Conservation (phyloP, 257 asterid genomes). For the Forsythia viridissima region DNA sequence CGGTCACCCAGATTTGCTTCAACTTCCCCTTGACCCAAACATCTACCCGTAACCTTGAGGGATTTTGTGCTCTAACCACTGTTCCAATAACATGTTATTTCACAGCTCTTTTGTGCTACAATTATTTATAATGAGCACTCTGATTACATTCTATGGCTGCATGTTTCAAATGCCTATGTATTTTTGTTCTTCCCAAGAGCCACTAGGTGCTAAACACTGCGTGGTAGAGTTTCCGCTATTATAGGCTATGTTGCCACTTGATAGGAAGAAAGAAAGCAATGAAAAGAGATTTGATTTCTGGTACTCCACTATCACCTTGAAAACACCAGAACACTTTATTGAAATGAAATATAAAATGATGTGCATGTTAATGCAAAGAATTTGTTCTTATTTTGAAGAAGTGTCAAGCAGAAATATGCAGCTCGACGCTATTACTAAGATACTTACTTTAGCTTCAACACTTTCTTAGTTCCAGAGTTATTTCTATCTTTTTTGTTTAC, state of each 20-base stretch:
- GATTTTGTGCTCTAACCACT: background rate
- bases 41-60: background rate
- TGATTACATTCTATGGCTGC: background rate
- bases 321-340: background rate
- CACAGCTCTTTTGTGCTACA: background rate
- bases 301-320: background rate
- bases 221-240: background rate
- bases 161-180: background rate
- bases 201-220: background rate
- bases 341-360: background rate
- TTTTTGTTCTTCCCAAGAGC: background rate
- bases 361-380: background rate
- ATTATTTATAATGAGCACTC: background rate
- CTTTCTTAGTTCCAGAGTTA: background rate
- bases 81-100: background rate
- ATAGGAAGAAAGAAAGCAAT: background rate
- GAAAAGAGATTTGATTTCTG: background rate
- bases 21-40: background rate
- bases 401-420: background rate
- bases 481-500: background rate
- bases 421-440: background rate
- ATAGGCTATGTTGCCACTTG: background rate
- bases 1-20: background rate
- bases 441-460: background rate
- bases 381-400: background rate